Evolutionary conservation across 2,329 filamentous ascomycete species (phyloP), one percentile per base, ranked within the genome.

Genomic region (Fusarium xyrophilum): DNA sequence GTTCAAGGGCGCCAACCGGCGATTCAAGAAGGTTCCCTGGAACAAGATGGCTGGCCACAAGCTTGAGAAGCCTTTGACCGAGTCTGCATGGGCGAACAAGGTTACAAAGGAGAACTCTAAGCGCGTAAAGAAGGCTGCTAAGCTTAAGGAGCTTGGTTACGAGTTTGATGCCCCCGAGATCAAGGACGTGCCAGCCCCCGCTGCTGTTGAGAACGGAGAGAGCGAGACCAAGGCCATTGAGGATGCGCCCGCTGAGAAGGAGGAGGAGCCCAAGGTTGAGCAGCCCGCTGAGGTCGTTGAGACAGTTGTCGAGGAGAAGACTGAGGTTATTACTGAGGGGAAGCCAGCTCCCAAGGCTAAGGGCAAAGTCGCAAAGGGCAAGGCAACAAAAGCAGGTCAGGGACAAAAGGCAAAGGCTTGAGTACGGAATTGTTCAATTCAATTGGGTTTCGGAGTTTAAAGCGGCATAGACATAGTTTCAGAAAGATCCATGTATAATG

Each of bases 1-100:
- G 55, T 98, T 93, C 88, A 93, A 96, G 82, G 93, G 93, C 38
- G 93, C 93, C 74, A 95, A 96, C 80, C 89, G 88, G 75, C 91
- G 94, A 58, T 97, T 96, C 85, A 97, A 97, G 85, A 86, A 86
- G 67, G 89, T 95, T 15, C 95, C 96, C 23, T 91, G 92, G 85
- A 96, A 93, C 81, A 92, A 92, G 81, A 91, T 98, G 78, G 91
- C 91, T 63, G 92, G 92, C 51, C 85, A 88, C 73, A 86, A 88
- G 73, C 84, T 98, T 69, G 88, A 90, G 74, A 88, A 90, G 76
- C 91, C 92, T 42, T 86, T 88, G 70, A 88, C 90, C 23, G 88
- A 93, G 75, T 87, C 90, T 36, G 83, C 84, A n/a, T 99, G 96
- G 96, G 84, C 89, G 62, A 87, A 87, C 81, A 91, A 89, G 77